phyloP scores from a whole-genome alignment of 2,329 filamentous ascomycete species.

The Claviceps africana region DNA sequence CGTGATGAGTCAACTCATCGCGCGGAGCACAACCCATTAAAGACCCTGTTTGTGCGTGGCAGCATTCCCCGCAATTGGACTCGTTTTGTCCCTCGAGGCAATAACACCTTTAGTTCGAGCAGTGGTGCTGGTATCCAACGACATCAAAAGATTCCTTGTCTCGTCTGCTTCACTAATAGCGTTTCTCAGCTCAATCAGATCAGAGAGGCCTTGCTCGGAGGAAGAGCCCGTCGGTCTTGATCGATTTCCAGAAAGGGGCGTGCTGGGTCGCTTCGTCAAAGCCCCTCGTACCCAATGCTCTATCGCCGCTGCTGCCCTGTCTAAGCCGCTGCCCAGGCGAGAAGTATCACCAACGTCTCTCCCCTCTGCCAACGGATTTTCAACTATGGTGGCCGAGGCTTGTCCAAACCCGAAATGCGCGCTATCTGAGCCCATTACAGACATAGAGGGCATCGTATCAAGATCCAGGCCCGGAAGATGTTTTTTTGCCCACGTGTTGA shows the following conservation, averaged over 20 bases:
- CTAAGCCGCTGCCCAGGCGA: slow-evolving; percentile 45
- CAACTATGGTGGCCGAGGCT: slow-evolving; percentile 30
- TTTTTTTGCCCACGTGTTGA: slow-evolving; percentile 73
- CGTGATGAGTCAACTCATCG: background rate
- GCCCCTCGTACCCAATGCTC: slow-evolving; percentile 85
- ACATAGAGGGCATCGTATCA: slow-evolving; percentile 53
- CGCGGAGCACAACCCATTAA: slow-evolving; percentile 1
- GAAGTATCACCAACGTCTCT: slow-evolving; percentile 26
- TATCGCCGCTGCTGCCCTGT: slow-evolving; percentile 74
- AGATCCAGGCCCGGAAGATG: slow-evolving; percentile 69
- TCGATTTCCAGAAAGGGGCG: slow-evolving; percentile 30
- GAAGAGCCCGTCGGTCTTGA: slow-evolving; percentile 17
- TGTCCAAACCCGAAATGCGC: slow-evolving; percentile 41
- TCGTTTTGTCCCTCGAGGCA: slow-evolving; percentile 23
- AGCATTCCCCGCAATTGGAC: slow-evolving; percentile 6
- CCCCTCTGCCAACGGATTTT: slow-evolving; percentile 36
- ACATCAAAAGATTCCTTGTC: slow-evolving; percentile 16
- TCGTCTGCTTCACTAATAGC: slow-evolving; percentile 41
- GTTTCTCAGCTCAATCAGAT: slow-evolving; percentile 61
- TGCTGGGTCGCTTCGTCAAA: slow-evolving; percentile 46
- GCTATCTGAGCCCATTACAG: slow-evolving; percentile 46
- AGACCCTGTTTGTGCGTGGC: slow-evolving; percentile 30
- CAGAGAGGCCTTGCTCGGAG: slow-evolving; percentile 28
- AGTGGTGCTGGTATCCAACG: slow-evolving; percentile 22
- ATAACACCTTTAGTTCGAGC: slow-evolving; percentile 21